A percentile compares a stretch with the other conserved stretches of the same genome.
These are phyloP conservation scores for Austroboletus novae-zelandiae DNA, from an alignment of 1,284 basidiomycete species.

Conservation along the genomic window DNA sequence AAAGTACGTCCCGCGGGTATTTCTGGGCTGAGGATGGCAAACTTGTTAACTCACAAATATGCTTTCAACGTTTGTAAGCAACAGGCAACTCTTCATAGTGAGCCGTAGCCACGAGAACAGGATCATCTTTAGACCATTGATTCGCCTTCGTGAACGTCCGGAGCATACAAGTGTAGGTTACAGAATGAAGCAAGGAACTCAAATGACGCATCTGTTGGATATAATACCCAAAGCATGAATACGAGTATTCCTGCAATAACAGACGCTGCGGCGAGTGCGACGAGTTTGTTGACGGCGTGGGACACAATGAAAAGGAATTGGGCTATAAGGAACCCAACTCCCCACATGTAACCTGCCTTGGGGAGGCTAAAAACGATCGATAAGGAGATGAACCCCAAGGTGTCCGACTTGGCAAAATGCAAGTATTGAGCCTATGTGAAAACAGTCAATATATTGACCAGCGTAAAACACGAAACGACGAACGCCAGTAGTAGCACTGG, in stretches of 20 bases:
- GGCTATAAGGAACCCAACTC: slow-evolving; percentile 18
- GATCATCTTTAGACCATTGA: slow-evolving; percentile 18
- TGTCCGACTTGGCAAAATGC: slow-evolving; percentile 14
- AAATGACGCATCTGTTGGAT: slow-evolving; percentile 20
- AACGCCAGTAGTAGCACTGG: slow-evolving; percentile 24
- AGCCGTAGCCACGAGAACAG: not conserved
- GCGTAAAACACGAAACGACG: slow-evolving; percentile 5
- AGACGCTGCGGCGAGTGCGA: slow-evolving; percentile 11
- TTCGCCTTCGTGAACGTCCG: not conserved
- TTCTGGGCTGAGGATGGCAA: no score
- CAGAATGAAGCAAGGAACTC: slow-evolving; percentile 4
- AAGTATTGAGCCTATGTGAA: slow-evolving; percentile 26
- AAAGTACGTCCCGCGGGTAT: no score
- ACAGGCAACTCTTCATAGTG: no score
- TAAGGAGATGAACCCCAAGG: slow-evolving; percentile 22
- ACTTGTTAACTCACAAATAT: no score
- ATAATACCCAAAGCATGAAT: slow-evolving; percentile 13
- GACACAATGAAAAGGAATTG: slow-evolving; percentile 25
- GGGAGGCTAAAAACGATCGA: slow-evolving; percentile 31
- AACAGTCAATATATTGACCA: slow-evolving; percentile 1
- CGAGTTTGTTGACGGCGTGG: slow-evolving; percentile 9
- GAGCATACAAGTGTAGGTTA: slow-evolving; percentile 7
- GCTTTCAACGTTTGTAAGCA: no score
- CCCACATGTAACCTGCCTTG: slow-evolving; percentile 28
- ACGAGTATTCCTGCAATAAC: slow-evolving; percentile 15